A percentile compares a stretch with the other conserved stretches of the same genome.
Evolutionary conservation across 2,329 filamentous ascomycete genomes (phyloP).

Genomic region (Akanthomyces uredinophilus): DNA sequence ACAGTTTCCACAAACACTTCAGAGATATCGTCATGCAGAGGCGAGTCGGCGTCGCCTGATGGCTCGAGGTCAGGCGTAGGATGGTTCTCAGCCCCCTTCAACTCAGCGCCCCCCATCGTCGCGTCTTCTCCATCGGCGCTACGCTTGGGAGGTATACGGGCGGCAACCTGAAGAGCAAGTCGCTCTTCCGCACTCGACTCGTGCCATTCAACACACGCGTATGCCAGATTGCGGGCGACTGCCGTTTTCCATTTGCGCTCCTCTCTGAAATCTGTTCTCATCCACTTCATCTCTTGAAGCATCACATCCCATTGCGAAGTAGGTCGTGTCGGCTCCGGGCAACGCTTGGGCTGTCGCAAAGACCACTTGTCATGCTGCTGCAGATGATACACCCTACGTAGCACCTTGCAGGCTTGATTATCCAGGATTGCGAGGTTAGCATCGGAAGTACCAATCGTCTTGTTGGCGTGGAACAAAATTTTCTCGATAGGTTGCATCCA

Average conservation of each 20-base stretch:
- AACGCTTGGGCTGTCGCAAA: conserved; percentile 79
- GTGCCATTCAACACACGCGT: conserved; percentile 80
- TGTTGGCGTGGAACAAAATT: conserved; percentile 76
- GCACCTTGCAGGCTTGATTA: conserved; percentile 78
- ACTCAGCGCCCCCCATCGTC: conserved; percentile 29
- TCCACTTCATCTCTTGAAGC: conserved; percentile 92
- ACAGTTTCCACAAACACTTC: conserved; percentile 44
- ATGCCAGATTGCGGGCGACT: conserved; percentile 71
- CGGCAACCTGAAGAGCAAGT: conserved; percentile 62
- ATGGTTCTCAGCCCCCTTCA: conserved; percentile 38
- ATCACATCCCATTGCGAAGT: conserved; percentile 81
- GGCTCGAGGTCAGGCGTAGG: conserved; percentile 63
- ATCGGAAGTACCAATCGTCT: conserved; percentile 82
- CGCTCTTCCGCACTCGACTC: conserved; percentile 59
- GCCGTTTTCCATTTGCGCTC: conserved; percentile 91
- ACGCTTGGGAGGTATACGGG: conserved; percentile 41
- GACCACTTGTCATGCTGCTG: conserved; percentile 94
- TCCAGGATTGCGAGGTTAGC: conserved; percentile 79
- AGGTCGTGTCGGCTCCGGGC: conserved; percentile 71
- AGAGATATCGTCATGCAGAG: conserved; percentile 35
- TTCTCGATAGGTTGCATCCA: conserved; percentile 64
- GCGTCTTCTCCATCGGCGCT: conserved; percentile 25
- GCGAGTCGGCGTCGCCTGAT: conserved; percentile 57
- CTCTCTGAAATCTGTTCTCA: conserved; percentile 92
- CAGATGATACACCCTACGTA: conserved; percentile 82